Percentiles rank a stretch among this genome's conserved stretches.
Conservation (phyloP, 805 yeast genomes). For the Maudiozyma bulderi region DNA sequence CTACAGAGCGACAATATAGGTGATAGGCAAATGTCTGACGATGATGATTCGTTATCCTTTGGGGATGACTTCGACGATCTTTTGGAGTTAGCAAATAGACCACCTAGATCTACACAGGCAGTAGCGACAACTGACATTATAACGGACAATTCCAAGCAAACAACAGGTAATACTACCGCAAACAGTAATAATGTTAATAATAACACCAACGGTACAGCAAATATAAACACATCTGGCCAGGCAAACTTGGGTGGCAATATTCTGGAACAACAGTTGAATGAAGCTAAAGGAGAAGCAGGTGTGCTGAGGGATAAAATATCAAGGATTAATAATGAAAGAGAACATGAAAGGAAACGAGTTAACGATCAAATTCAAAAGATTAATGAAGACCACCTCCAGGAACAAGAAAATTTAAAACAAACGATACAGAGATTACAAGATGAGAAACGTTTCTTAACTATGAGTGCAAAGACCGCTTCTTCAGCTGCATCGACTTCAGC, state of each 20-base stretch:
- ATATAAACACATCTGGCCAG: no score
- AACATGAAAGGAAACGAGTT: slow-evolving; percentile 30
- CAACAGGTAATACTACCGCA: background rate
- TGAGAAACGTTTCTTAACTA: slow-evolving; percentile 45
- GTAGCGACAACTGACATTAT: background rate
- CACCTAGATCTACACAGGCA: slow-evolving; percentile 18
- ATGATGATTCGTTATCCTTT: slow-evolving; percentile 3
- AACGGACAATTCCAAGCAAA: background rate
- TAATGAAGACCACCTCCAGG: slow-evolving; percentile 18
- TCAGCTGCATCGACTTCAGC: slow-evolving; percentile 4
- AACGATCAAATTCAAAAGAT: slow-evolving; percentile 20
- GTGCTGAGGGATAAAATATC: slow-evolving; percentile 61
- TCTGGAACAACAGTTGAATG: slow-evolving; percentile 25
- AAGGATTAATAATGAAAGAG: slow-evolving; percentile 34
- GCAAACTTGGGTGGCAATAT: background rate
- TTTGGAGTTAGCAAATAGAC: slow-evolving; percentile 38
- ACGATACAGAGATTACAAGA: slow-evolving; percentile 39
- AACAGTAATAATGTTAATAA: background rate
- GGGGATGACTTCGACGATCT: slow-evolving; percentile 35
- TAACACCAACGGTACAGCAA: no score
- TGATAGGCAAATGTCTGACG: background rate
- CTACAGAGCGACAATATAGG: no score
- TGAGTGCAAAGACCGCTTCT: slow-evolving; percentile 34
- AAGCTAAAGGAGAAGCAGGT: slow-evolving; percentile 73
- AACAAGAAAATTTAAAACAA: slow-evolving; percentile 33